phyloP scores from a whole-genome alignment of 1,284 basidiomycete genomes.

The Hymenochaete sp. region DNA sequence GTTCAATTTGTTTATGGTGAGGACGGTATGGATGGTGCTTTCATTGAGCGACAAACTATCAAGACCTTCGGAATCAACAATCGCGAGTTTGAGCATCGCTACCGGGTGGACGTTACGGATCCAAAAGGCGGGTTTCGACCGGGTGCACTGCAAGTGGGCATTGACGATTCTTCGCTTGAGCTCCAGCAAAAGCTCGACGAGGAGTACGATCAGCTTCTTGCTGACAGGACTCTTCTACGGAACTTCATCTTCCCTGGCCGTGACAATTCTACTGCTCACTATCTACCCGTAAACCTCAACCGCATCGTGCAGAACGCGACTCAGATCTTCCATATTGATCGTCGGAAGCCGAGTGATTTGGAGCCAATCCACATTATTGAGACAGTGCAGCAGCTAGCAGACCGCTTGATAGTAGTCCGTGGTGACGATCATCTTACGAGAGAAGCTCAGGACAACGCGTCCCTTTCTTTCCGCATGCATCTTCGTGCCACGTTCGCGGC shows the following conservation, averaged over 20 bases:
- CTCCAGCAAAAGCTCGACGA: conserved; percentile 88
- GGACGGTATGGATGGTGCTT: conserved; percentile 97
- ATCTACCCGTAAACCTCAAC: conserved; percentile 87
- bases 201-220: conserved; percentile 71
- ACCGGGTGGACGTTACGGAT: conserved; percentile 89
- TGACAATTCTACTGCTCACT: conserved; percentile 65
- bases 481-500: conserved; percentile 82
- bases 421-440: conserved; percentile 70
- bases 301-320: conserved; percentile 94
- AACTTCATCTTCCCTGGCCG: conserved; percentile 78
- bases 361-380: conserved; percentile 85
- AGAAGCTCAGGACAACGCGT: conserved; percentile 85
- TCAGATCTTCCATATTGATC: conserved; percentile 97
- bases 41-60: conserved; percentile 92
- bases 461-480: conserved; percentile 89
- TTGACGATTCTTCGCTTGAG: conserved; percentile 83
- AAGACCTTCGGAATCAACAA: conserved; percentile 83
- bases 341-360: conserved; percentile 87
- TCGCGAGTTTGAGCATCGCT: conserved; percentile 82
- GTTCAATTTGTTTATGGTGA: conserved; percentile 98
- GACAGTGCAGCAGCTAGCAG: conserved; percentile 60
- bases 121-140: conserved; percentile 67
- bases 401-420: conserved; percentile 77
- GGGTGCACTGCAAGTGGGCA: conserved; percentile 86
- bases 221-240: conserved; percentile 74